phyloP scores from a whole-genome alignment of 257 asterid genomes.

The Solanum boliviense region DNA sequence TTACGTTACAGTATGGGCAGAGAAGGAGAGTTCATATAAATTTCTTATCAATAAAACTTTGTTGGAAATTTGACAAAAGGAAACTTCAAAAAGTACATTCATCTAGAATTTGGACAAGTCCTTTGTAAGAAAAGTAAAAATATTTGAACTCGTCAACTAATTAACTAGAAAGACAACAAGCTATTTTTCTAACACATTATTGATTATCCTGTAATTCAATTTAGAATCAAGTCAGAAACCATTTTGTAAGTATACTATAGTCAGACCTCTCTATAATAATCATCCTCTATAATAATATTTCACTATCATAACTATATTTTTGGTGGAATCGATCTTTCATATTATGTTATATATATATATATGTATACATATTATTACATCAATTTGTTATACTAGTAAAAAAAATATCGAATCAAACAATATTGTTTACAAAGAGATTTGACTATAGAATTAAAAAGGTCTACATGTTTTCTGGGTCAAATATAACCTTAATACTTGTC shows the following conservation, averaged over 20 bases:
- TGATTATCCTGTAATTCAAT: not conserved
- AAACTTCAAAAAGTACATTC: not conserved
- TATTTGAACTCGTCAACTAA: not conserved
- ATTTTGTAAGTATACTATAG: not conserved
- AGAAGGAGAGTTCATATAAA: not conserved
- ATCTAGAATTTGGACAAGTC: not conserved
- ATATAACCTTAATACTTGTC: not conserved
- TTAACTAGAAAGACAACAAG: not conserved
- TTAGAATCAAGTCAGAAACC: not conserved
- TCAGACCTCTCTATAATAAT: not conserved
- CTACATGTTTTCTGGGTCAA: not conserved
- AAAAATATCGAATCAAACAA: not conserved
- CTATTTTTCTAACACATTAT: not conserved
- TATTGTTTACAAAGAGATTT: not conserved
- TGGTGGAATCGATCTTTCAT: accelerated
- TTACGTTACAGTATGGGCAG: too few species aligned
- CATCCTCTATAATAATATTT: not conserved
- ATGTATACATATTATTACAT: not conserved
- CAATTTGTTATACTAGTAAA: not conserved
- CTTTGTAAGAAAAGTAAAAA: not conserved
- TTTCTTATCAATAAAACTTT: not conserved
- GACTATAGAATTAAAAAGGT: not conserved
- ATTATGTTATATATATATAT: too few species aligned
- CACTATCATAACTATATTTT: not conserved
- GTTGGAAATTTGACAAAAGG: not conserved